Evolutionary conservation across 1,284 basidiomycete genomes (phyloP).

Genomic region (Sanghuangporus weigelae): DNA sequence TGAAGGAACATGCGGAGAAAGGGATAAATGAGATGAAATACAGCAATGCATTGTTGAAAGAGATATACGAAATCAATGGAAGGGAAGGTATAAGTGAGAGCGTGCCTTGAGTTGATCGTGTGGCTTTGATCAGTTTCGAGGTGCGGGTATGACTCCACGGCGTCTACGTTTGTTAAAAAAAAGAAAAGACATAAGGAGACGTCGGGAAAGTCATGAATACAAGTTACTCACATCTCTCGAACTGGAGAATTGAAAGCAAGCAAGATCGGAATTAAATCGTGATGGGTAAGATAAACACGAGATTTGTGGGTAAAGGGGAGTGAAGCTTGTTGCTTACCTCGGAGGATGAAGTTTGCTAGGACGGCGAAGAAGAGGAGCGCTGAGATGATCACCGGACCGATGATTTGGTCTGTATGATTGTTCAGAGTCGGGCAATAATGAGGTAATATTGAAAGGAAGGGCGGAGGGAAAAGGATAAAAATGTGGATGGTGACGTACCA

Average conservation of each 20-base stretch:
- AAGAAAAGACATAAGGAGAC: too few species aligned
- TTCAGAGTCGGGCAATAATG: neutral
- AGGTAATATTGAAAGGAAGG: neutral
- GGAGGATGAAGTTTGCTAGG: conserved; percentile 81
- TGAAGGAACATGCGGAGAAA: too few species aligned
- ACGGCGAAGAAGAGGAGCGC: conserved; percentile 79
- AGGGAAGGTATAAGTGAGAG: too few species aligned
- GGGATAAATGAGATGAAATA: too few species aligned
- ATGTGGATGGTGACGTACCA: conserved; percentile 42
- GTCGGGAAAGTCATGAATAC: too few species aligned
- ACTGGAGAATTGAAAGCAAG: neutral
- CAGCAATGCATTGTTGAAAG: too few species aligned
- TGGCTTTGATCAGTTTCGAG: too few species aligned
- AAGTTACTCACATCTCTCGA: too few species aligned
- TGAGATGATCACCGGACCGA: conserved; percentile 79
- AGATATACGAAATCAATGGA: too few species aligned
- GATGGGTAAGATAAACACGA: neutral
- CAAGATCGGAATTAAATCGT: neutral
- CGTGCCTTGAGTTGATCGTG: too few species aligned
- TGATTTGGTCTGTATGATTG: conserved; percentile 56
- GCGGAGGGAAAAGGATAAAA: neutral
- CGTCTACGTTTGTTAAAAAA: too few species aligned
- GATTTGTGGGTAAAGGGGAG: neutral
- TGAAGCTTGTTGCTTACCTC: conserved; percentile 43
- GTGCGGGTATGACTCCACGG: too few species aligned